Evolutionary conservation across 2,329 filamentous ascomycete genomes (phyloP).

Genomic region (Exophiala xenobiotica): DNA sequence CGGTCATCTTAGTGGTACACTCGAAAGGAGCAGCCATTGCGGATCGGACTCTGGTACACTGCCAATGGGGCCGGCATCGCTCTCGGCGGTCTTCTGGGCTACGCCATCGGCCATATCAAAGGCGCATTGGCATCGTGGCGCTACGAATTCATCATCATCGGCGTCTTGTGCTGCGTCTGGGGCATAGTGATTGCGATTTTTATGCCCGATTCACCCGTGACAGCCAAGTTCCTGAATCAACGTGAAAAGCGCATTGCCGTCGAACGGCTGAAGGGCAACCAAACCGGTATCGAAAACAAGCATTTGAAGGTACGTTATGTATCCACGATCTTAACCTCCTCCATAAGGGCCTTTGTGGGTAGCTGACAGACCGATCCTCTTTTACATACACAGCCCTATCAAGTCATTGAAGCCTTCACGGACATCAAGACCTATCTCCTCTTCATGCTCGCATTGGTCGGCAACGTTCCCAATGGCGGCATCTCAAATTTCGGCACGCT

Average conservation of each 20-base stretch:
- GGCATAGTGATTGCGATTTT: conserved; percentile 58
- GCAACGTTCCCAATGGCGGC: conserved; percentile 57
- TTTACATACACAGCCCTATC: conserved; percentile 39
- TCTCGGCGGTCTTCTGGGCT: conserved; percentile 45
- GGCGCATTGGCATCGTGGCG: conserved; percentile 61
- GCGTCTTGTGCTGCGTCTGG: conserved; percentile 58
- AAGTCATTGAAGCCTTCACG: conserved; percentile 56
- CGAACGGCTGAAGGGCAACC: conserved; percentile 55
- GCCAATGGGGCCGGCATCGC: conserved; percentile 47
- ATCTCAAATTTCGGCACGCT: conserved; percentile 60
- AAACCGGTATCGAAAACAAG: conserved; percentile 61
- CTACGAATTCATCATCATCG: conserved; percentile 67
- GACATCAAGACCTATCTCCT: conserved; percentile 63
- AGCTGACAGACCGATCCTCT: not conserved
- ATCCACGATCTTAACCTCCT: not conserved
- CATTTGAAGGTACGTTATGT: conserved; percentile 42
- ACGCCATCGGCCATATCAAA: conserved; percentile 37
- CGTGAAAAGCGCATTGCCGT: conserved; percentile 57
- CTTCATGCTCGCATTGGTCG: conserved; percentile 51
- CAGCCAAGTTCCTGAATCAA: conserved; percentile 51
- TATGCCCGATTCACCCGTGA: conserved; percentile 59
- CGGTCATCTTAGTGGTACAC: conserved; percentile 53
- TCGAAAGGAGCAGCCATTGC: conserved; percentile 59
- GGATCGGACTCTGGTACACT: conserved; percentile 61
- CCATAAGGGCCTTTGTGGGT: not conserved